Percentiles rank a stretch among this genome's conserved stretches.
Conservation (phyloP, 1,284 basidiomycete genomes). For the Caloboletus firmus region DNA sequence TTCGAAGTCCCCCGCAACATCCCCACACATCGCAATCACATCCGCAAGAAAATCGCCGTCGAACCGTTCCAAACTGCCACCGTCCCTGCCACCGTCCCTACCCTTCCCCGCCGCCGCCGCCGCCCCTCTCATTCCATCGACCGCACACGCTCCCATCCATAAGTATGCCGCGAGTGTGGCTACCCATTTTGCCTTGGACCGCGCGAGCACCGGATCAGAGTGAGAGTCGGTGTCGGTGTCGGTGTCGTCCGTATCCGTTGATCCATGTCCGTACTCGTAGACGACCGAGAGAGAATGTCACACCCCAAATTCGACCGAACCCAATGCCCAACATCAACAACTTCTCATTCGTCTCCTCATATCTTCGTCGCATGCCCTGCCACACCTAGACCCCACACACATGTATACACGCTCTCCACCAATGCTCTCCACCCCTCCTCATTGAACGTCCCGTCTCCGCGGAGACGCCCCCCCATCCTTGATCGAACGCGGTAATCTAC, state of each 20-base stretch:
- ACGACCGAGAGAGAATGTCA: constrained; percentile 23
- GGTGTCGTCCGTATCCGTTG: too few relatives aligned
- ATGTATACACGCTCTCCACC: constrained; percentile 53
- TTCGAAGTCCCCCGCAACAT: constrained; percentile 51
- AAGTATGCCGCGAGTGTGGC: constrained; percentile 60
- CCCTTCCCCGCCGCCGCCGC: constrained; percentile 29
- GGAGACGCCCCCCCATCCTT: constrained; percentile 43
- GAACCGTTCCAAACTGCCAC: constrained; percentile 55
- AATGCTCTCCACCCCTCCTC: constrained; percentile 50
- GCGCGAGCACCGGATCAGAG: constrained; percentile 19
- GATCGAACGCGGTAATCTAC: constrained; percentile 55
- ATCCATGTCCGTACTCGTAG: neutral
- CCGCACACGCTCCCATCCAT: constrained; percentile 61
- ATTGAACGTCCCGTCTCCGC: constrained; percentile 42
- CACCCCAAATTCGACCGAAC: constrained; percentile 53
- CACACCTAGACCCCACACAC: constrained; percentile 54
- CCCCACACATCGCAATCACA: constrained; percentile 51
- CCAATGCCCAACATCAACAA: constrained; percentile 42
- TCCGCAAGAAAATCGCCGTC: constrained; percentile 59
- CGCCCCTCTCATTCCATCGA: constrained; percentile 51
- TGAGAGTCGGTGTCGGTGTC: neutral
- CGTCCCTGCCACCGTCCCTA: constrained; percentile 42
- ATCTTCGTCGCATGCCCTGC: constrained; percentile 58
- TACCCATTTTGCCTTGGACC: constrained; percentile 48
- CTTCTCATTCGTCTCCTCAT: constrained; percentile 37